A percentile compares a stretch with the other conserved stretches of the same genome.
These are phyloP conservation scores for Forsythia viridissima DNA, from an alignment of 257 asterid species.

Conservation along the genomic window DNA sequence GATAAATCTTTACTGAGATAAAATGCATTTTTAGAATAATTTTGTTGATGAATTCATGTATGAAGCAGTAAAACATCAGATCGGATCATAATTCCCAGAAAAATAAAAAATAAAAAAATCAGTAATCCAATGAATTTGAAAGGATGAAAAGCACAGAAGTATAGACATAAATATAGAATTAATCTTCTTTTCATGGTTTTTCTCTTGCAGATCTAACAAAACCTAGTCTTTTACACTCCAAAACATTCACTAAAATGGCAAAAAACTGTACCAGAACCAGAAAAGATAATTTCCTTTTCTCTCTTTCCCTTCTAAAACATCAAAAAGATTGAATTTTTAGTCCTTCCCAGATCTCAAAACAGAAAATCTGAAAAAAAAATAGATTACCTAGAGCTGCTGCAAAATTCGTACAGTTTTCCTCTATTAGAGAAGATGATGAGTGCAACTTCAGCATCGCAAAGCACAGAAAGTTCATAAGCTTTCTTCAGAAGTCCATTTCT, in stretches of 20 bases:
- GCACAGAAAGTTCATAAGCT: constrained; percentile 14
- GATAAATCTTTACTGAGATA: background rate
- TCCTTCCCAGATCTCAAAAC: background rate
- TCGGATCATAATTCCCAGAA: background rate
- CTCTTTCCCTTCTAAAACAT: too few species aligned
- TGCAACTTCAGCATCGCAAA: background rate
- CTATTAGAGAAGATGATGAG: constrained; percentile 14
- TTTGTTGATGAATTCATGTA: background rate
- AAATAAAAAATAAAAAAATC: too few species aligned
- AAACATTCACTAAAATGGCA: background rate
- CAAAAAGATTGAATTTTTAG: background rate
- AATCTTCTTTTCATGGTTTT: background rate
- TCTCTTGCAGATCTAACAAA: constrained; percentile 1
- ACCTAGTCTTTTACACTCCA: background rate
- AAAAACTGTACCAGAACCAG: background rate
- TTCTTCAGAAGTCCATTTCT: constrained; percentile 14
- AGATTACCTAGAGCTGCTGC: background rate
- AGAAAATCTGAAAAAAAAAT: background rate
- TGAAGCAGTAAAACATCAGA: background rate
- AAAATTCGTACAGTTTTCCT: constrained; percentile 16
- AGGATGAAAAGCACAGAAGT: too few species aligned
- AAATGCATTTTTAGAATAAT: background rate
- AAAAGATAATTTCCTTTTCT: too few species aligned
- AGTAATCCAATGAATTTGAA: too few species aligned
- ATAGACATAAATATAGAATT: background rate